Evolutionary conservation across 495 filamentous ascomycete genomes (phyloP).

Genomic region (Collariella sp.): DNA sequence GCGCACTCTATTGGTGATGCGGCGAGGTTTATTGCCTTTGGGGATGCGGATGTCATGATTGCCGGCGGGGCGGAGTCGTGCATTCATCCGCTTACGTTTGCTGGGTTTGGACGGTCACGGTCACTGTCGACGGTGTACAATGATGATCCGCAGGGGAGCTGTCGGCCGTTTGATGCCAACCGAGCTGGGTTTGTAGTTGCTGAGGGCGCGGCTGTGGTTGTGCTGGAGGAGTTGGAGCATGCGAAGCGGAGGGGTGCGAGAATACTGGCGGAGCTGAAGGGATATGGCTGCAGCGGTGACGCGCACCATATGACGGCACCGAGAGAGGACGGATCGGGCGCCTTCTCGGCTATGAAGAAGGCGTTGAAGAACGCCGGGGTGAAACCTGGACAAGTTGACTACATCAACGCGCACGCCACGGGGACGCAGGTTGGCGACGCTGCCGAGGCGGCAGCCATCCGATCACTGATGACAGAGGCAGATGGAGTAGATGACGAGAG

Average conservation of each 20-base stretch:
- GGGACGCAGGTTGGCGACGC: slow-evolving; percentile 76
- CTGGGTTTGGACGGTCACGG: slow-evolving; percentile 80
- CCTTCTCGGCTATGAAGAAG: slow-evolving; percentile 73
- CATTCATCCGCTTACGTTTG: slow-evolving; percentile 87
- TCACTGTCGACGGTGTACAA: slow-evolving; percentile 79
- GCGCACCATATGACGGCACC: slow-evolving; percentile 91
- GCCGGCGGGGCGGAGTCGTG: slow-evolving; percentile 92
- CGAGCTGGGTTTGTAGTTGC: slow-evolving; percentile 85
- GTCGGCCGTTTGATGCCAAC: slow-evolving; percentile 78
- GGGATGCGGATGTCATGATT: slow-evolving; percentile 90
- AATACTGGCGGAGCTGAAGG: slow-evolving; percentile 84
- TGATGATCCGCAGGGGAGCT: slow-evolving; percentile 59
- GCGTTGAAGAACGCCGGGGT: slow-evolving; percentile 67
- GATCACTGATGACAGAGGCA: slow-evolving; percentile 62
- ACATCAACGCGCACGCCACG: slow-evolving; percentile 94
- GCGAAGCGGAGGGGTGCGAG: slow-evolving; percentile 66
- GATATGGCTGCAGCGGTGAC: slow-evolving; percentile 82
- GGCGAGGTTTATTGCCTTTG: slow-evolving; percentile 76
- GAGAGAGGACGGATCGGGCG: slow-evolving; percentile 68
- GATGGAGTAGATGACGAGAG: slow-evolving; percentile 53
- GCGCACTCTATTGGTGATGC: slow-evolving; percentile 93
- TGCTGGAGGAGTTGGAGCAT: slow-evolving; percentile 87
- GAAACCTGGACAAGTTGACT: slow-evolving; percentile 64
- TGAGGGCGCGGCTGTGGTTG: slow-evolving; percentile 79
- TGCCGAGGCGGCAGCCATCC: slow-evolving; percentile 82